Conservation (phyloP, 2,329 filamentous ascomycete species). For the Orbilia blumenaviensis region DNA sequence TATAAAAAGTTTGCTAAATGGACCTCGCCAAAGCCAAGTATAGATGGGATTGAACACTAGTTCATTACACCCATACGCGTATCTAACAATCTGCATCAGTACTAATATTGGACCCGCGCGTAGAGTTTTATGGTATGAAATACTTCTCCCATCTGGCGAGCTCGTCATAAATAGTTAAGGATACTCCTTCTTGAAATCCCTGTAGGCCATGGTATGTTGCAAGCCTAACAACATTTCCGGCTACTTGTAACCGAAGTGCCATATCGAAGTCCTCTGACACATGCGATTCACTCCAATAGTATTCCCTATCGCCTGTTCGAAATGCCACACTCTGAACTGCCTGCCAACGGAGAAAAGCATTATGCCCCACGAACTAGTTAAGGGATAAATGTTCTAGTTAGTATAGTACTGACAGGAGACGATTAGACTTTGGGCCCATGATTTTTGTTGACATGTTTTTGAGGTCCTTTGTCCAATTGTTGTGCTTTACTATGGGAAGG, state of each 20-base stretch:
- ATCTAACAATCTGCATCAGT: background rate
- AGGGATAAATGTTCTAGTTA: background rate
- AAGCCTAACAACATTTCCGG: slow-evolving; percentile 74
- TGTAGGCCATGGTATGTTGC: slow-evolving; percentile 72
- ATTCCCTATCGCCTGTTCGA: slow-evolving; percentile 69
- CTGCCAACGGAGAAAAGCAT: slow-evolving; percentile 76
- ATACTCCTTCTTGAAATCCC: slow-evolving; percentile 76
- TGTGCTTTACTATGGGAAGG: no score
- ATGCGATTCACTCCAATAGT: slow-evolving; percentile 78
- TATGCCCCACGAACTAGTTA: slow-evolving; percentile 75
- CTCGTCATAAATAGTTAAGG: slow-evolving; percentile 77
- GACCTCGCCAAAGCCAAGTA: slow-evolving; percentile 70
- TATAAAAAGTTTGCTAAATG: slow-evolving; percentile 73
- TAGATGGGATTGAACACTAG: slow-evolving; percentile 74
- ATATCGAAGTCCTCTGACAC: slow-evolving; percentile 84
- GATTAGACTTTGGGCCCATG: no score
- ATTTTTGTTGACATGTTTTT: background rate
- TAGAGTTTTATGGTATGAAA: slow-evolving; percentile 65
- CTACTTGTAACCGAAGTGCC: slow-evolving; percentile 74
- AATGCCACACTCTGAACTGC: slow-evolving; percentile 70
- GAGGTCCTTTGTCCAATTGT: background rate
- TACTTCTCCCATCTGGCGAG: slow-evolving; percentile 75
- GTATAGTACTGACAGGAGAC: no score
- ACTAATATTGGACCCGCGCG: background rate
- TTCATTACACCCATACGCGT: slow-evolving; percentile 70